Conservation (phyloP, 805 yeast species). For the Hanseniaspora valbyensis region DNA sequence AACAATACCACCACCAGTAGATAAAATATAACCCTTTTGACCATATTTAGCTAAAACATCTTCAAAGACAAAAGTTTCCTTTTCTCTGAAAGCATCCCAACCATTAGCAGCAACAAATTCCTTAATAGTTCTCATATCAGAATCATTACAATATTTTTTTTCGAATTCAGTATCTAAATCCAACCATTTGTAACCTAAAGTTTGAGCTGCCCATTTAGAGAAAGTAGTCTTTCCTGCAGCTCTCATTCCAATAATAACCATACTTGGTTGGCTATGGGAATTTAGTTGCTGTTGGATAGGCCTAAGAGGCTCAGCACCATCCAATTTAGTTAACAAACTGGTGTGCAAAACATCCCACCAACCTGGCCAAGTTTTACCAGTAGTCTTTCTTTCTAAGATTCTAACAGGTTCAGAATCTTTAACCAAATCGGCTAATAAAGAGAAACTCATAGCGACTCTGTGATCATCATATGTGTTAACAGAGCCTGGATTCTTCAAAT, state of each 20-base stretch:
- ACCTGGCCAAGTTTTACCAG: slow-evolving; percentile 98
- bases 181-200: slow-evolving; percentile 52
- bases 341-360: slow-evolving; percentile 95
- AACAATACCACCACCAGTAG: slow-evolving; percentile 96
- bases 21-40: slow-evolving; percentile 51
- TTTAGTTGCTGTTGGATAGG: slow-evolving; percentile 11
- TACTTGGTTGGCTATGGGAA: slow-evolving; percentile 30
- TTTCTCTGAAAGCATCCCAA: slow-evolving; percentile 77
- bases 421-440: slow-evolving; percentile 69
- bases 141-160: slow-evolving; percentile 31
- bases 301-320: slow-evolving; percentile 53
- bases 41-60: slow-evolving; percentile 33
- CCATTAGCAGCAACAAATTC: slow-evolving; percentile 53
- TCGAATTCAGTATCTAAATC: slow-evolving; percentile 75
- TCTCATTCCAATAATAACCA: slow-evolving; percentile 89
- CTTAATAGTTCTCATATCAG: slow-evolving; percentile 37
- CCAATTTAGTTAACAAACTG: slow-evolving; percentile 49
- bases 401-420: slow-evolving; percentile 40
- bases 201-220: slow-evolving; percentile 64
- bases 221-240: slow-evolving; percentile 93
- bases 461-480: slow-evolving; percentile 85
- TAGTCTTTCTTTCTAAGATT: slow-evolving; percentile 79
- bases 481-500: slow-evolving; percentile 46
- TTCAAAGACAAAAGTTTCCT: slow-evolving; percentile 49
- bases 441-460: slow-evolving; percentile 95